phyloP scores from a whole-genome alignment of 2,329 filamentous ascomycete species.

The Penicillium verrucosum region DNA sequence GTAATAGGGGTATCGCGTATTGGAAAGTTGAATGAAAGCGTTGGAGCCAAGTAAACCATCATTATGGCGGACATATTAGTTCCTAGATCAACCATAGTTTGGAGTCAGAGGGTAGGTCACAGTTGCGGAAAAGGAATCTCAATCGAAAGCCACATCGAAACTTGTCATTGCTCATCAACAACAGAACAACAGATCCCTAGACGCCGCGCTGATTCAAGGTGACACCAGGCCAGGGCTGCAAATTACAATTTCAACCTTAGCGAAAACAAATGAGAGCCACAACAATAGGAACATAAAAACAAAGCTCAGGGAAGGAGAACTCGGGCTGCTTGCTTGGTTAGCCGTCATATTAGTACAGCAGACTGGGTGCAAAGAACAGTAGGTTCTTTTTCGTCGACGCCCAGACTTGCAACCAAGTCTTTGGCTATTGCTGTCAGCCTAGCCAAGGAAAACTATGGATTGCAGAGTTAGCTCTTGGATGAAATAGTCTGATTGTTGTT shows the following conservation, averaged over 20 bases:
- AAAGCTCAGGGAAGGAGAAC: not conserved
- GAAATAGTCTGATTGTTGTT: too few species aligned
- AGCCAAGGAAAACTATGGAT: conserved; percentile 18
- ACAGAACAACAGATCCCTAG: not conserved
- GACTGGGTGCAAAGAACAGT: not conserved
- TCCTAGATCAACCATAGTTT: conserved; percentile 1
- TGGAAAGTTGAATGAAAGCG: not conserved
- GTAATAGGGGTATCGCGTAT: not conserved
- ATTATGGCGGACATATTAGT: not conserved
- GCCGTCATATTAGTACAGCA: conserved; percentile 8
- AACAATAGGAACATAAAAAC: not conserved
- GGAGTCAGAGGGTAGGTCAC: conserved; percentile 3
- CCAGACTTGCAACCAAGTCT: not conserved
- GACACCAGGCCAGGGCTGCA: not conserved
- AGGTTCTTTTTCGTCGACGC: not conserved
- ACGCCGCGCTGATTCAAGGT: not conserved
- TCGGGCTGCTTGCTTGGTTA: conserved; percentile 1
- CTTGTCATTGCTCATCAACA: conserved; percentile 2
- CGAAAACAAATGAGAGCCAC: not conserved
- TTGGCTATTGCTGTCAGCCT: not conserved
- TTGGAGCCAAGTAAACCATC: not conserved
- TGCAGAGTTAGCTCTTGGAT: not conserved
- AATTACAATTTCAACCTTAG: not conserved
- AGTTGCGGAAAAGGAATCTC: not conserved
- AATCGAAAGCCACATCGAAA: not conserved